Evolutionary conservation across 257 asterid species (phyloP).

Genomic region (Mitragyna speciosa): DNA sequence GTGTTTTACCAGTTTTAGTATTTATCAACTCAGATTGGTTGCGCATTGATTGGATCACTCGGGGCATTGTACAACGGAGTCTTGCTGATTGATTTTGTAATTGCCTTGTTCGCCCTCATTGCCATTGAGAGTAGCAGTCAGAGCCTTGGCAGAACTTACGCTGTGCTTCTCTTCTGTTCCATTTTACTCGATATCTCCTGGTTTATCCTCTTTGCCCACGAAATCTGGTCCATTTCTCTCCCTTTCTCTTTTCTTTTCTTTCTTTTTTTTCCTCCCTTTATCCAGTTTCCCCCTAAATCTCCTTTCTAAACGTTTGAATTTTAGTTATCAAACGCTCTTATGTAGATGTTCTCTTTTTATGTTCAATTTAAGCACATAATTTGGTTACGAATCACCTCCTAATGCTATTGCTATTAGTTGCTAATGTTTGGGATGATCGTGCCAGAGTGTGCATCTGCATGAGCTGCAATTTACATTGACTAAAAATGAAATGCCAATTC

Average conservation of each 20-base stretch:
- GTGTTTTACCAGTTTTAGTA: too few relatives aligned
- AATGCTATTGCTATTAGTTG: not conserved
- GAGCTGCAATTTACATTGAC: too few relatives aligned
- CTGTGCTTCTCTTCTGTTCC: constrained; percentile 72
- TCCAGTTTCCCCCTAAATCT: not conserved
- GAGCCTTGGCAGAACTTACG: constrained; percentile 86
- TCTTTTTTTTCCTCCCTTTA: not conserved
- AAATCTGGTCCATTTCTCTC: constrained; percentile 52
- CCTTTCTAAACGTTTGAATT: not conserved
- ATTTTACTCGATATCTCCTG: constrained; percentile 72
- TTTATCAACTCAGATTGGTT: constrained; percentile 51
- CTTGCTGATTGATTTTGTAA: constrained; percentile 61
- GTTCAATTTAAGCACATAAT: not conserved
- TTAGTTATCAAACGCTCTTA: not conserved
- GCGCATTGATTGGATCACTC: constrained; percentile 86
- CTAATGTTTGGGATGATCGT: not conserved
- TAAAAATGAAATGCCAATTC: too few relatives aligned
- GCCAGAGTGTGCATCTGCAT: too few relatives aligned
- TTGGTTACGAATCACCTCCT: not conserved
- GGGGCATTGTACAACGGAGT: constrained; percentile 84
- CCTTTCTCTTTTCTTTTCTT: not conserved
- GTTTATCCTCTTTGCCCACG: constrained; percentile 70
- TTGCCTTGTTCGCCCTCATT: constrained; percentile 79
- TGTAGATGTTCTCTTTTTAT: not conserved
- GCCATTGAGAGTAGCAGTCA: constrained; percentile 95